These are phyloP conservation scores for Mucor indicus DNA, from an alignment of 371 early-diverging fungal genomes.

Conservation along the genomic window DNA sequence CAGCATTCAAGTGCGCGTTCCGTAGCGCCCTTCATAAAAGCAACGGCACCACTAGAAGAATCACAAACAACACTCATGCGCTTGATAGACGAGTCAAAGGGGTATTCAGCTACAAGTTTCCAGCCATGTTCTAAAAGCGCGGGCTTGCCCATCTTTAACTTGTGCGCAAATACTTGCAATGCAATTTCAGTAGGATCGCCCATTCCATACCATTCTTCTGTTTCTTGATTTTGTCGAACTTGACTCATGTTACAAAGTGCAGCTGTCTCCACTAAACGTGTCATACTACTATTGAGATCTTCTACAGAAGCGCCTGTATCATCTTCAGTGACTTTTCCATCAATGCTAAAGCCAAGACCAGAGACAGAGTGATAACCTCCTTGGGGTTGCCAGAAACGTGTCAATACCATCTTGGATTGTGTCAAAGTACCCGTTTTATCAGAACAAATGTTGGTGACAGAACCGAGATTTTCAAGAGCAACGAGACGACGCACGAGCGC, in stretches of 20 bases:
- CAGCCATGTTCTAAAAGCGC: constrained; percentile 50
- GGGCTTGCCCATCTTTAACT: constrained; percentile 63
- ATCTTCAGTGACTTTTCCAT: constrained; percentile 23
- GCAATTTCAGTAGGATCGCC: constrained; percentile 85
- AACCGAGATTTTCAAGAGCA: constrained; percentile 86
- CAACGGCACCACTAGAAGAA: constrained; percentile 16
- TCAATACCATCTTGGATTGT: constrained; percentile 82
- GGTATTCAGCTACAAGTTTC: constrained; percentile 71
- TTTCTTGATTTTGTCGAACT: constrained; percentile 53
- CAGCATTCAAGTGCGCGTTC: constrained; percentile 84
- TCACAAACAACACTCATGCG: constrained; percentile 79
- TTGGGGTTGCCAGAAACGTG: constrained; percentile 66
- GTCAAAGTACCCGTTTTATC: constrained; percentile 93
- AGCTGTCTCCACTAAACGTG: constrained; percentile 42
- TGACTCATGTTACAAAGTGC: constrained; percentile 74
- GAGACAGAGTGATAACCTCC: constrained; percentile 57
- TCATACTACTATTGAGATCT: constrained; percentile 28
- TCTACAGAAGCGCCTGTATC: constrained; percentile 39
- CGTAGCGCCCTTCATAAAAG: constrained; percentile 91
- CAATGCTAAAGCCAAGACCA: constrained; percentile 51
- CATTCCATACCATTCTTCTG: constrained; percentile 62
- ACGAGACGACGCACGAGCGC: constrained; percentile 86
- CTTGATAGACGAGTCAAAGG: constrained; percentile 83
- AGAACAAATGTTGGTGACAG: constrained; percentile 84
- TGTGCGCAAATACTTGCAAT: constrained; percentile 71